Conservation (phyloP, 2,329 filamentous ascomycete genomes). For the Ceratocystis cubensis region DNA sequence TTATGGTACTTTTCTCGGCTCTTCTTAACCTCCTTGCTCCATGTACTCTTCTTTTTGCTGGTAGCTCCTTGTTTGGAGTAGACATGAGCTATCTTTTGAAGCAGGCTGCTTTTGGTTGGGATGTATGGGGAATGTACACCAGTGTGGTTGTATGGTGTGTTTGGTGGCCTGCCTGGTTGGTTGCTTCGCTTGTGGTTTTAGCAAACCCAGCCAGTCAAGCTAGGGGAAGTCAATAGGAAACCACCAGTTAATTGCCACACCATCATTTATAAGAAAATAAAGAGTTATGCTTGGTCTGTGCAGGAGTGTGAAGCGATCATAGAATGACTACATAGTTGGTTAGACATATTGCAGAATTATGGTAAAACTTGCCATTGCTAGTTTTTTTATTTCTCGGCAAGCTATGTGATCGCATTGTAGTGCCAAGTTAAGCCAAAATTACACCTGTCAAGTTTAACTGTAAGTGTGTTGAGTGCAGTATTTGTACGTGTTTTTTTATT, state of each 20-base stretch:
- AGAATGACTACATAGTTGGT: too few relatives aligned
- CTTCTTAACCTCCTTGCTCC: constrained; percentile 50
- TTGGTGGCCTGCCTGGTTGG: constrained; percentile 88
- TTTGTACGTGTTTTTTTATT: constrained; percentile 10
- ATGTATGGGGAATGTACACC: constrained; percentile 80
- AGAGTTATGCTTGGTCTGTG: too few relatives aligned
- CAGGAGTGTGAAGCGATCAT: too few relatives aligned
- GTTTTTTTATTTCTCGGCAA: too few relatives aligned
- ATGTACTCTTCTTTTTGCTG: constrained; percentile 40
- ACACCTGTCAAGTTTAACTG: not conserved
- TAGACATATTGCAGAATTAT: too few relatives aligned
- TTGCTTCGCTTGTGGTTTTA: constrained; percentile 45
- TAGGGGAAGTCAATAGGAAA: too few relatives aligned
- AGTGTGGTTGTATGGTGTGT: constrained; percentile 85
- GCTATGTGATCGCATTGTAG: too few relatives aligned
- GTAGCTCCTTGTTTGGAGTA: constrained; percentile 32
- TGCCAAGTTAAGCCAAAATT: too few relatives aligned
- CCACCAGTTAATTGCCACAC: too few relatives aligned
- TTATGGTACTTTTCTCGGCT: constrained; percentile 31
- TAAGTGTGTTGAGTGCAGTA: not conserved
- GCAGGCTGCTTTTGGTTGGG: constrained; percentile 74
- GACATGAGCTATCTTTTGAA: constrained; percentile 48
- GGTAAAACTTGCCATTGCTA: too few relatives aligned
- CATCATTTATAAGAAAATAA: too few relatives aligned
- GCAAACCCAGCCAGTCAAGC: not conserved